phyloP scores from a whole-genome alignment of 257 asterid species.

The Solanum corneliomulleri region DNA sequence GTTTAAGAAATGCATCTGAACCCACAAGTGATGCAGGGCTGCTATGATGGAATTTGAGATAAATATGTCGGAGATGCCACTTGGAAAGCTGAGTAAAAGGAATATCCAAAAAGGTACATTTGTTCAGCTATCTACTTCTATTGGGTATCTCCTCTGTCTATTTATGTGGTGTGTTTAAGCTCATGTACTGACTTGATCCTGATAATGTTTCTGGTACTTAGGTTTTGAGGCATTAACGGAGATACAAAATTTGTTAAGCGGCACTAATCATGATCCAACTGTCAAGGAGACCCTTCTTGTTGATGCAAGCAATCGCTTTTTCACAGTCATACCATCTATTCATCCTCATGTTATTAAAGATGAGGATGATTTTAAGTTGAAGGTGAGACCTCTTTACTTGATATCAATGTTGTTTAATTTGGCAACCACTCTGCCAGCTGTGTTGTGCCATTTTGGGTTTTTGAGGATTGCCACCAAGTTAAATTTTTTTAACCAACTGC shows the following conservation, averaged over 20 bases:
- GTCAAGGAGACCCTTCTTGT: constrained; percentile 58
- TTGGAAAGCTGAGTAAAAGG: constrained; percentile 87
- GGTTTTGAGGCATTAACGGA: constrained; percentile 96
- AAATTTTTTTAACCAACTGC: not conserved
- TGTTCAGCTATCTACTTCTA: not conserved
- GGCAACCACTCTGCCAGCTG: not conserved
- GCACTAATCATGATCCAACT: constrained; percentile 28
- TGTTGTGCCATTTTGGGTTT: not conserved
- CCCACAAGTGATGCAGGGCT: constrained; percentile 48
- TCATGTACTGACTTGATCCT: not conserved
- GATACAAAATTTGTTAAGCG: constrained; percentile 64
- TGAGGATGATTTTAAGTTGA: constrained; percentile 64
- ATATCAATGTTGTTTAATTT: not conserved
- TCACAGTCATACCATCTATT: constrained; percentile 90
- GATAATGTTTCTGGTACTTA: constrained; percentile 16
- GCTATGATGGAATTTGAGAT: constrained; percentile 99
- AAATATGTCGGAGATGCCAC: constrained; percentile 98
- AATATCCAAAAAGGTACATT: constrained; percentile 76
- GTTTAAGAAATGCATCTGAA: constrained; percentile 10
- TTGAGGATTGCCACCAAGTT: not conserved
- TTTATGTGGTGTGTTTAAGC: not conserved
- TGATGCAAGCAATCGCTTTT: constrained; percentile 93
- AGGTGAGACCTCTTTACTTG: constrained; percentile 35
- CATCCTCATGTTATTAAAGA: constrained; percentile 86
- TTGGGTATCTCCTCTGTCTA: not conserved